Evolutionary conservation across 2,329 filamentous ascomycete species (phyloP).

Genomic region (Calycina marina): DNA sequence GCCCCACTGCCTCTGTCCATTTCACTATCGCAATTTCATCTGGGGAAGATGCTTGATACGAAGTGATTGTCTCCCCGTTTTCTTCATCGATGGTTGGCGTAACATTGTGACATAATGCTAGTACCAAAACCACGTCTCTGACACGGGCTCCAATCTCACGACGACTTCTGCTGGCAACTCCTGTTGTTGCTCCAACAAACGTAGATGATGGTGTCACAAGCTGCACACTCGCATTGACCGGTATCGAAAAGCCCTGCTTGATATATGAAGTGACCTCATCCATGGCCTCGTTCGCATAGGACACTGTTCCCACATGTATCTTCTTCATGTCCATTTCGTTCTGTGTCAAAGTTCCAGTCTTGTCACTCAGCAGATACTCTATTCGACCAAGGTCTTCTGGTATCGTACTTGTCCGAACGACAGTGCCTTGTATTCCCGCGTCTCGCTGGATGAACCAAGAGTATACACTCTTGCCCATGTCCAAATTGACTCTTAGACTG

Average conservation of each 20-base stretch:
- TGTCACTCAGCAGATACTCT: conserved; percentile 91
- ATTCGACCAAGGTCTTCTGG: conserved; percentile 92
- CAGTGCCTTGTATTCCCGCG: conserved; percentile 74
- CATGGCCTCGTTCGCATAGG: conserved; percentile 97
- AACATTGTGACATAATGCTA: conserved; percentile 93
- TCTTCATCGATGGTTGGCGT: conserved; percentile 81
- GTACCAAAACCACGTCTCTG: conserved; percentile 78
- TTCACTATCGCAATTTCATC: conserved; percentile 96
- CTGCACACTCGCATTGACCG: conserved; percentile 29
- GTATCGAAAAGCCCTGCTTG: conserved; percentile 60
- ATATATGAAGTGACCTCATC: conserved; percentile 86
- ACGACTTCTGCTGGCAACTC: conserved; percentile 61
- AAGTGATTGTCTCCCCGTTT: conserved; percentile 60
- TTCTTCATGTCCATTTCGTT: conserved; percentile 99
- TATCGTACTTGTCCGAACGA: conserved; percentile 93
- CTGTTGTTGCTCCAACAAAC: conserved; percentile 41
- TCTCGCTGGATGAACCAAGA: conserved; percentile 92
- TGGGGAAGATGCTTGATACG: conserved; percentile 91
- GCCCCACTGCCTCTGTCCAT: conserved; percentile 86
- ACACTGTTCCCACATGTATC: conserved; percentile 94
- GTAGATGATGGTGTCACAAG: conserved; percentile 67
- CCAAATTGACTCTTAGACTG: conserved; percentile 86
- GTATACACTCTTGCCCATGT: conserved; percentile 94
- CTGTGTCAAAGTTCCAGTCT: conserved; percentile 94
- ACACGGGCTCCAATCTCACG: conserved; percentile 90